phyloP scores from a whole-genome alignment of 2,329 filamentous ascomycete species.

The Ophiostoma triangulosporum region DNA sequence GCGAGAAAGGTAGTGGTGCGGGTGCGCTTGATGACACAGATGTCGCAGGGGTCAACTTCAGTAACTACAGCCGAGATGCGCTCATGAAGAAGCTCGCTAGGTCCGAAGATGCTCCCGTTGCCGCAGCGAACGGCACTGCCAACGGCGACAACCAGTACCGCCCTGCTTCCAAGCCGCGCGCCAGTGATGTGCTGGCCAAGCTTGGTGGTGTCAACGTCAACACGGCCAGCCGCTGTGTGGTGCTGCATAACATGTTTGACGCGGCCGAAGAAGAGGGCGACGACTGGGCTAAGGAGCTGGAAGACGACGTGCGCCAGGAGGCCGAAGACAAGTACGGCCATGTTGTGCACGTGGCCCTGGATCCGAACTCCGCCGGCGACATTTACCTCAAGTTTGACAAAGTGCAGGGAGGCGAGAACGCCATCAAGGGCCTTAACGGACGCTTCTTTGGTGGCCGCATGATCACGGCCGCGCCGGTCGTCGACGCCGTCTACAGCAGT shows the following conservation, averaged over 20 bases:
- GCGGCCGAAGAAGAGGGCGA: constrained; percentile 81
- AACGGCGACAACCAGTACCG: not conserved
- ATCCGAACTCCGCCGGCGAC: constrained; percentile 86
- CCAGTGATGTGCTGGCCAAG: not conserved
- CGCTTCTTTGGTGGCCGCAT: constrained; percentile 86
- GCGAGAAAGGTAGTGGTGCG: constrained; percentile 79
- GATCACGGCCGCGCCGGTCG: constrained; percentile 90
- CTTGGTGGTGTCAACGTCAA: constrained; percentile 73
- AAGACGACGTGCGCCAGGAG: constrained; percentile 84
- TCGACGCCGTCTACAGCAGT: constrained; percentile 97
- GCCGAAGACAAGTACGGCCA: constrained; percentile 93
- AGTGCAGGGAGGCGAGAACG: constrained; percentile 89
- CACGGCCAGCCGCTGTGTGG: constrained; percentile 84
- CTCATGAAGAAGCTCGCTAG: constrained; percentile 97
- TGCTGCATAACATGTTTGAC: constrained; percentile 93
- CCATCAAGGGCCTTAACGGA: constrained; percentile 94
- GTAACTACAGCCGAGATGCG: constrained; percentile 95
- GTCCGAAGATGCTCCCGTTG: constrained; percentile 53
- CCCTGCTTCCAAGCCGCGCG: not conserved
- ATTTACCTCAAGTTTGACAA: constrained; percentile 98
- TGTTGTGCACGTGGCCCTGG: constrained; percentile 91
- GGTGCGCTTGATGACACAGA: constrained; percentile 96
- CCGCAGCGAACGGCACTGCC: not conserved
- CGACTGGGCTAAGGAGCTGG: constrained; percentile 81
- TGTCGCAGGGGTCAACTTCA: constrained; percentile 97